Evolutionary conservation across 169 alveolate species (phyloP).

Genomic region (Plasmodium cynomolgi): DNA sequence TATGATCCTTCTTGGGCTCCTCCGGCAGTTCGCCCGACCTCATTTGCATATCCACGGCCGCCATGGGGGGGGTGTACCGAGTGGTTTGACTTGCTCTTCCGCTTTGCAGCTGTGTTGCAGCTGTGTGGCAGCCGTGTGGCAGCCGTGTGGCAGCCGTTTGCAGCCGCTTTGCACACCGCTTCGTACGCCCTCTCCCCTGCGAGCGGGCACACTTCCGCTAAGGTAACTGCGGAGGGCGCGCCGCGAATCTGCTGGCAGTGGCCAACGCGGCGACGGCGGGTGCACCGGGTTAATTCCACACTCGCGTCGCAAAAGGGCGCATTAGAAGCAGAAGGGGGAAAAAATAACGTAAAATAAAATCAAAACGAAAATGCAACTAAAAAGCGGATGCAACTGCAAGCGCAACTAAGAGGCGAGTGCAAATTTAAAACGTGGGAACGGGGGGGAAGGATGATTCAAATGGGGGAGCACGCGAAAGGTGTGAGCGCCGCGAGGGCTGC

Average conservation of each 20-base stretch:
- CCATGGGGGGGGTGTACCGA: neutral
- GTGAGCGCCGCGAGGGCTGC: neutral
- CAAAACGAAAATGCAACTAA: neutral
- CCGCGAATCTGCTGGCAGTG: neutral
- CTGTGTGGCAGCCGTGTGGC: no score
- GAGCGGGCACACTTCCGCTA: no score
- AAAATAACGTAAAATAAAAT: no score
- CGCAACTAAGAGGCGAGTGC: neutral
- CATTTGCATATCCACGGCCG: slow-evolving; percentile 68
- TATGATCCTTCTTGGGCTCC: slow-evolving; percentile 11
- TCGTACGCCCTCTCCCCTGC: no score
- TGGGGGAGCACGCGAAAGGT: neutral
- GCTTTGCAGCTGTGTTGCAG: no score
- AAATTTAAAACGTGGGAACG: neutral
- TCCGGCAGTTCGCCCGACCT: slow-evolving; percentile 19
- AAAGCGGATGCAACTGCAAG: neutral
- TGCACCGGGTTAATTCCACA: neutral
- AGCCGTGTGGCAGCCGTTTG: no score
- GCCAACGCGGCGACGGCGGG: neutral
- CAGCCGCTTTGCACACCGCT: no score
- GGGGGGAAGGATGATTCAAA: neutral
- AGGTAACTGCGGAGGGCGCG: neutral
- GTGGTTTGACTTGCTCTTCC: neutral
- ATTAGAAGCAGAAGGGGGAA: neutral
- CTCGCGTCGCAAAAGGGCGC: neutral